Base-by-base conservation (phyloP, 2,329 filamentous ascomycete species). In the Cercospora sesami region DNA sequence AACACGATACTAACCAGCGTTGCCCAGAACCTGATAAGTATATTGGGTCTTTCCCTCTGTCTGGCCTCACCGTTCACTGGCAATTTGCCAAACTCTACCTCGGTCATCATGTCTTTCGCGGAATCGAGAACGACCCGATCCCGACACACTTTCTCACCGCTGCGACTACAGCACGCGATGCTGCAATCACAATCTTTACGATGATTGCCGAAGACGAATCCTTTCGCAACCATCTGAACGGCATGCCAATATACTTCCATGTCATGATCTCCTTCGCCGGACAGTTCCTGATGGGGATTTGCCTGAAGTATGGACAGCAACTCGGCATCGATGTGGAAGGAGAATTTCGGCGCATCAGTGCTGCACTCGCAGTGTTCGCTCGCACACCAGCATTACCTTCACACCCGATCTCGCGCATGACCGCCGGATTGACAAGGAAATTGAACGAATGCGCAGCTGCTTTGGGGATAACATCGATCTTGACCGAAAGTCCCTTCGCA, bases 211-310 rank as follows among this genome's bases (percentile, higher is more conserved):
- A 76, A 0, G 82, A 84, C 33, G 73, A 77, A 0, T 81, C 83
- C 33, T 78, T 85, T 4, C 78, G 80, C 2, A 77, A 78, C 9
- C 79, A 79, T 1, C 72, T 81, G 0, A 78, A 70, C 66, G 81
- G 84, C 1, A 83, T 86, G 75, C 84, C 84, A 1, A 82, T 83
- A 3, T 86, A 85, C 60, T 79, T 85, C 53, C 82, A 84, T 66
- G 83, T 82, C 55, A 86, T 86, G 84, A 84, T 83, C 0, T 83
- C 82, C 0, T 86, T 86, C 66, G 83, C 84, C 1, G 85, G 82
- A 71, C 83, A 85, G 71, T 86, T 86, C 67, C 78, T 86, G 1
- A 79, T 84, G 39, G 84, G 85, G 68, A 76, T 85, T 0, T 79
- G 82, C 1, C 78, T 80, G 26, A 83, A 82, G 30, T 80, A 82